Evolutionary conservation across 345 rosid species (phyloP), one percentile per base, ranked within the genome.

Genomic region (Erucastrum elatum): DNA sequence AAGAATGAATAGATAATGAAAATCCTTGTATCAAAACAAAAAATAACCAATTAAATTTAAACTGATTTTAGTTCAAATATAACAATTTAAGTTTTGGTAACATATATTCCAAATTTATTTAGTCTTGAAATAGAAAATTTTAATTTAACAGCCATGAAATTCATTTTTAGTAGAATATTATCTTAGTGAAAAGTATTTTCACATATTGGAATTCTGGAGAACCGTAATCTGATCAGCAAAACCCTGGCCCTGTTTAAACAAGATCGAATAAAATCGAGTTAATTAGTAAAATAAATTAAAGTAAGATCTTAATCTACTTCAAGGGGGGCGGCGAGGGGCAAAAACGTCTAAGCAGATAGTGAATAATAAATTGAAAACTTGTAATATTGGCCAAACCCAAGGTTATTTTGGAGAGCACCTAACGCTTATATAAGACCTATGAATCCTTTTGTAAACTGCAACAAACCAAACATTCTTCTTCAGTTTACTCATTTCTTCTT

Each of bases 381-480:
- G 82, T 80, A 80, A 37, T 68, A 80, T 80, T 29, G 74, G 37
- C 72, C 27, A 58, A 70, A 75, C 26, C 44, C 31, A 56, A 70
- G 68, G 76, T 31, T 63, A 37, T 8, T 13, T 39, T 31, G 2
- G 30, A 39, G 30, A 58, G 6, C 68, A 46, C 41, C 26, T 9
- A 21, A 46, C 2, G 17, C 5, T 33, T 65, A 75, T 80, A 80
- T 70, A 51, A 80, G 68, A 69, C 35, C 44, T 51, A 37, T 15
- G 61, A 53, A 33, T 11, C 8, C 30, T 2, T 5, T 46, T 55
- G 78, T 68, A 21, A 53, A 34, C 21, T 26, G 15, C 33, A 26
- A 59, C 67, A 80, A 80, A 75, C 33, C 64, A 75, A 80, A 63
- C 80, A n/a, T 69, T 74, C 70, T 79, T 67, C 49, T 53, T 35